Base-by-base conservation (phyloP, 306 rosid genomes). In the Parietaria judaica region DNA sequence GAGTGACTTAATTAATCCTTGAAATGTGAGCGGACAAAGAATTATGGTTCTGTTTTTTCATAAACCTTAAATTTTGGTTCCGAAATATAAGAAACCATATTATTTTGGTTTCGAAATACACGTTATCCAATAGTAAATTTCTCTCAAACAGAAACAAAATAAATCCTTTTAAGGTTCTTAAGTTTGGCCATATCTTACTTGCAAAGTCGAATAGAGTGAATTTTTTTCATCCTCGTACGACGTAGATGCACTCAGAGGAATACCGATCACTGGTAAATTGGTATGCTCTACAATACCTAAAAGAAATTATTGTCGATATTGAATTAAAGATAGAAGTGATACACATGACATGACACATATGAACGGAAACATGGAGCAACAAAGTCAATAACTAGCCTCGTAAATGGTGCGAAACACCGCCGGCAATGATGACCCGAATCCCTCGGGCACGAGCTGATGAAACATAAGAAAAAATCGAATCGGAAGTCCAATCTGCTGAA, bases 351-450 rank as follows among this genome's bases (percentile, higher is more conserved):
- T 45, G 8, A n/a, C n/a, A n/a, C n/a, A n/a, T n/a, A n/a, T 23
- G 31, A 23, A 23, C 14, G 7, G 17, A 51, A 51, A 14, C 6
- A 14, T 4, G 17, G 31, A 23, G 31, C 31, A 51, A 49, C n/a
- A 44, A 61, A 45, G 16, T 52, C 8, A 16, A 51, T 36, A 54
- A 71, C 71, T 75, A 61, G 78, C 96, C 92, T 57, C 95, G 98
- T 79, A 86, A 84, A 80, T 92, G 95, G 47, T 95, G 90, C 58
- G 98, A 95, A 23, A 85, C 96, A 55, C 96, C 98, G 47, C 98
- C 96, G 61, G 94, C 96, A 82, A 92, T 92, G 69, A 92, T 85
- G 76, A 86, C 79, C 68, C 79, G 66, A 69, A 86, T 77, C 71
- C 96, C 98, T 75, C 83, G 80, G 36, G 73, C 79, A 8, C 43